phyloP scores from a whole-genome alignment of 2,329 filamentous ascomycete genomes.

The Trichoderma simmonsii region DNA sequence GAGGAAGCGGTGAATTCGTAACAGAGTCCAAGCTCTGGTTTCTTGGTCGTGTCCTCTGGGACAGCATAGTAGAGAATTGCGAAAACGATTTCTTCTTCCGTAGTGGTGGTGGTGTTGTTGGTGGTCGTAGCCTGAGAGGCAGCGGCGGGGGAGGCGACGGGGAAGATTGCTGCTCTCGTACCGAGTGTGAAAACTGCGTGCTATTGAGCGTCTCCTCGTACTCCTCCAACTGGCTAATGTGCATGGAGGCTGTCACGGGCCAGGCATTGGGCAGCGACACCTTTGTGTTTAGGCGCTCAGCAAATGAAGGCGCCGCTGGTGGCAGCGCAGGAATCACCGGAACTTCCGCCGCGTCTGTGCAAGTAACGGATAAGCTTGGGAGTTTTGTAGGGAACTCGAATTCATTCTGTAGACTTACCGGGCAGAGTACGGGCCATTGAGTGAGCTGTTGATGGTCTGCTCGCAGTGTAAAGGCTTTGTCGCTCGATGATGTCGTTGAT shows the following conservation, averaged over 20 bases:
- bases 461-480: slow-evolving; percentile 54
- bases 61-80: slow-evolving; percentile 58
- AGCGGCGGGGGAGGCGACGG: slow-evolving; percentile 51
- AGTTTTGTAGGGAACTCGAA: slow-evolving; percentile 9
- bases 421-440: slow-evolving; percentile 35
- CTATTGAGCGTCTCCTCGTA: slow-evolving; percentile 27
- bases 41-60: slow-evolving; percentile 39
- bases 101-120: slow-evolving; percentile 43
- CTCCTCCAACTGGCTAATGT: slow-evolving; percentile 33
- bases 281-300: slow-evolving; percentile 51
- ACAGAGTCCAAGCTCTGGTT: slow-evolving; percentile 48
- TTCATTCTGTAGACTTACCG: slow-evolving; percentile 27
- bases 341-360: slow-evolving; percentile 48
- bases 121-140: slow-evolving; percentile 57
- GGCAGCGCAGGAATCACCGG: slow-evolving; percentile 57
- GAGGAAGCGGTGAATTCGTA: slow-evolving; percentile 53
- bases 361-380: not conserved
- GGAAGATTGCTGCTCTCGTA: slow-evolving; percentile 30
- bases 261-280: slow-evolving; percentile 35
- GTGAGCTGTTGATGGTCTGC: slow-evolving; percentile 51
- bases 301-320: slow-evolving; percentile 56
- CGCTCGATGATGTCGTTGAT: slow-evolving; percentile 60
- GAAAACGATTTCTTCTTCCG: slow-evolving; percentile 67
- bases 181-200: slow-evolving; percentile 22
- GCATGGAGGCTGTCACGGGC: slow-evolving; percentile 34